These are phyloP conservation scores for Neoscytalidium dimidiatum DNA, from an alignment of 2,329 filamentous ascomycete genomes.

Conservation along the genomic window DNA sequence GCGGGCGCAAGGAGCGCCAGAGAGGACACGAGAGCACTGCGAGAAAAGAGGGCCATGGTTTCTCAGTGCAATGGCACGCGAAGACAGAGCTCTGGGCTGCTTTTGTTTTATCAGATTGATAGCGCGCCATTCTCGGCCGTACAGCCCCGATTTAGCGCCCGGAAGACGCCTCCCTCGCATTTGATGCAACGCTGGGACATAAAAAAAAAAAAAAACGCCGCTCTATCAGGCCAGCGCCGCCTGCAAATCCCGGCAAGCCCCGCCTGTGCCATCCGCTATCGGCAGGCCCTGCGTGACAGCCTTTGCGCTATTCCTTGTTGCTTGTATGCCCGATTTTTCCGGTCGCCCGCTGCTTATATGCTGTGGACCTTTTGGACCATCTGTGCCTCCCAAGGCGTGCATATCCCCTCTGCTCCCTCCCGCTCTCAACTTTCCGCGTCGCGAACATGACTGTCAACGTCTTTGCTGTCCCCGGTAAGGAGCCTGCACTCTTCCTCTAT, in stretches of 20 bases:
- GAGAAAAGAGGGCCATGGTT: slow-evolving; percentile 23
- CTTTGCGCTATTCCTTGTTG: too few relatives aligned
- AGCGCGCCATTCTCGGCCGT: neutral
- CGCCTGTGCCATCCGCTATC: slow-evolving; percentile 40
- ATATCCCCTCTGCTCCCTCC: neutral
- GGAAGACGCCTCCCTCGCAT: too few relatives aligned
- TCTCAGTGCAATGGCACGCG: slow-evolving; percentile 65
- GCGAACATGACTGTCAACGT: slow-evolving; percentile 60
- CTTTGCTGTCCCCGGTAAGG: slow-evolving; percentile 67
- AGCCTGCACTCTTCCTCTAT: neutral
- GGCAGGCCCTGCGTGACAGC: too few relatives aligned
- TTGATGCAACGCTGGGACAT: neutral
- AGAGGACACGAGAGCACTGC: slow-evolving; percentile 27
- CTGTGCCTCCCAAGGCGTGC: too few relatives aligned
- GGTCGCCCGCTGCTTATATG: neutral
- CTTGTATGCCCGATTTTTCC: too few relatives aligned
- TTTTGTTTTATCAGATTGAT: neutral
- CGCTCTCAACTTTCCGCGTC: slow-evolving; percentile 6
- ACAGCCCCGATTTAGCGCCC: too few relatives aligned
- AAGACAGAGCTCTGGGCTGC: neutral
- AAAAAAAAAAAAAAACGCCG: too few relatives aligned
- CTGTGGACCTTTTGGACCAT: neutral
- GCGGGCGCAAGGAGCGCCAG: slow-evolving; percentile 28
- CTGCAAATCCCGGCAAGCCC: neutral
- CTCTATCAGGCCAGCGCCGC: neutral